Base-by-base conservation (phyloP, 306 rosid species). In the Parietaria judaica region DNA sequence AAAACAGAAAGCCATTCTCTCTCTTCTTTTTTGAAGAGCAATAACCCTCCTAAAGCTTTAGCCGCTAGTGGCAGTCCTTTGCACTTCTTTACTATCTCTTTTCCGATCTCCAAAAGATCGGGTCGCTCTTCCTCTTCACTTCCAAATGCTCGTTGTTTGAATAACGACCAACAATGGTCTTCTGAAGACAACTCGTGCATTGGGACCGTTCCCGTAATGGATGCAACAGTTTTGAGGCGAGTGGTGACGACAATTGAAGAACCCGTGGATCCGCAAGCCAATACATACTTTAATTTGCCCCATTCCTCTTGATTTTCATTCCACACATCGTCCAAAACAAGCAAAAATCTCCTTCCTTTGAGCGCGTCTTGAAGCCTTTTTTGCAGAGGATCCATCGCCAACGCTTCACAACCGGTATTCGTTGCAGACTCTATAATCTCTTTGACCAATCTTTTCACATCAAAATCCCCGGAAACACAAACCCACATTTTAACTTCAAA, bases 271-370 rank as follows among this genome's bases (percentile, higher is more conserved):
- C 79, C 82, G 59, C 72, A 74, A 3, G n/a, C 51, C 71, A 83
- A 35, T 1, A 54, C 37, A 38, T 14, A 34, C 31, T 51, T 79
- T 65, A 83, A 11, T 31, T 44, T 12, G 11, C 36, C 61, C 81
- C 83, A 79, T 11, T 70, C 55, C 2, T 61, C 69, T 15, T 58
- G 71, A 11, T 67, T 9, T 2, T 77, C 78, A 37, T 77, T 73
- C 79, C 85, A 79, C 7, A 83, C 74, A 14, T 76, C 84, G 43
- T 83, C 84, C 35, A 83, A 39, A 31, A 83, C 82, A 37, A 76
- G 59, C 13, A 72, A 55, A 51, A 53, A 72, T 48, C 41, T 75
- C 35, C 52, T 72, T 12, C 51, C 16, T 2, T 11, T 38, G 41
- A 80, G 36, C 53, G 46, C 12, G 5, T 70, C 56, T 14, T 39